Base-by-base conservation (phyloP, 2,329 filamentous ascomycete species). In the Colletotrichum scovillei region DNA sequence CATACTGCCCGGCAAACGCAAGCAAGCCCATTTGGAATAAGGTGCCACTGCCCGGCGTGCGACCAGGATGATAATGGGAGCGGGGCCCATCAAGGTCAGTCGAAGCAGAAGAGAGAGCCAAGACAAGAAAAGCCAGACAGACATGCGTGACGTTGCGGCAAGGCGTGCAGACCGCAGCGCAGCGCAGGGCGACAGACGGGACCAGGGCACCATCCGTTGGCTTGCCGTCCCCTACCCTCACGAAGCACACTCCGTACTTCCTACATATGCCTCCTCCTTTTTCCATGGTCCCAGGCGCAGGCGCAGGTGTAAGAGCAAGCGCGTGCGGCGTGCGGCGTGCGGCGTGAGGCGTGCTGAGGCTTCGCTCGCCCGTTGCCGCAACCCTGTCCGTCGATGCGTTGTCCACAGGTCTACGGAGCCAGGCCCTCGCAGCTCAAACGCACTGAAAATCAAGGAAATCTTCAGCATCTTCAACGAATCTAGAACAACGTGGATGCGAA, bases 11-110 rank as follows among this genome's bases (percentile, higher is more conserved):
- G 53, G 53, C 11, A n/a, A 53, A 65, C 55, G 63, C 63, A 57
- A 56, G 52, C 30, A 65, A 65, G 52, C 30, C 42, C 42, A 46
- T 65, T 46, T 65, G 63, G 49, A 65, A 65, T 65, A 24, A 24
- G 53, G 53, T 26, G 53, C 53, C 53, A 56, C 19, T 14, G 26
- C 53, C 42, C n/a, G 38, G 32, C 38, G 5, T 24, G 26, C 9
- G 22, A 22, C 63, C 26, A n/a, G 63, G 26, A 32, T 59, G 19
- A 35, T 5, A 28, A 28, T 24, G 19, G 19, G 30, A 11, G 32
- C 14, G 11, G 30, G 42, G 19, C 19, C 42, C 24, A n/a, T 49
- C 42, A 49, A 49, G 42, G 42, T 49, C 42, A 42, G 38, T 42
- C 38, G 38, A 42, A 42, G 32, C 32, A 35, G 9, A 49, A 49